Evolutionary conservation across 2,329 filamentous ascomycete genomes (phyloP).

Genomic region (Coniochaeta sp.): DNA sequence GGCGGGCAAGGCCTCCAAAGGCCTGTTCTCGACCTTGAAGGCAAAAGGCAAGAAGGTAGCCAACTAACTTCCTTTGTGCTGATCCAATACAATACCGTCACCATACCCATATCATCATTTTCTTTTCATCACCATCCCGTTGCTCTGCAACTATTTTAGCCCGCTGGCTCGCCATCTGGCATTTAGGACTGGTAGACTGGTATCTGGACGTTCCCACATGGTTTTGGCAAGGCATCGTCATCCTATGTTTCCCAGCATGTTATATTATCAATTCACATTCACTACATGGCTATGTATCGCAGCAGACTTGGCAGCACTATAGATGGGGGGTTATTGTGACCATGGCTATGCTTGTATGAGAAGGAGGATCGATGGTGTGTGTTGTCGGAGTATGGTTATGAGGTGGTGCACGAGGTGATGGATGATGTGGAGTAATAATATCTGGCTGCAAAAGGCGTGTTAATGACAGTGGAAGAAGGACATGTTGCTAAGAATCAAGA

Average conservation of each 20-base stretch:
- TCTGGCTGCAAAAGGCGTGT: not conserved
- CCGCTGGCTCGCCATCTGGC: slow-evolving; percentile 10
- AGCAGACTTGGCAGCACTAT: not conserved
- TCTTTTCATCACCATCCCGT: not conserved
- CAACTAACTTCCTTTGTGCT: slow-evolving; percentile 39
- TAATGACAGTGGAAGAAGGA: not conserved
- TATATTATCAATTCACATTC: not conserved
- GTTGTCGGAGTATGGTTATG: not conserved
- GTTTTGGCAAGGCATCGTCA: not conserved
- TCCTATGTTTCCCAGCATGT: not conserved
- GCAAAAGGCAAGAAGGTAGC: slow-evolving; percentile 93
- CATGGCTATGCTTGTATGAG: not conserved
- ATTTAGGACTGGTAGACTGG: not conserved
- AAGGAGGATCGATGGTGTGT: not conserved
- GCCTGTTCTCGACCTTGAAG: slow-evolving; percentile 66
- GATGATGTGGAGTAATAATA: not conserved
- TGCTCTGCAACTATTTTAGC: no score
- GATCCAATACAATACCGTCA: not conserved
- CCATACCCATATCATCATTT: not conserved
- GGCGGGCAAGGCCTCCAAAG: slow-evolving; percentile 84
- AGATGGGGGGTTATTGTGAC: not conserved
- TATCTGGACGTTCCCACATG: not conserved
- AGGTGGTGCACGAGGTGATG: not conserved
- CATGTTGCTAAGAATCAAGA: not conserved
- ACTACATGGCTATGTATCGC: not conserved